Percentiles rank a stretch among this genome's conserved stretches.
These are phyloP conservation scores for Apophysomyces elegans DNA, from an alignment of 371 early-diverging fungal genomes.

Conservation along the genomic window DNA sequence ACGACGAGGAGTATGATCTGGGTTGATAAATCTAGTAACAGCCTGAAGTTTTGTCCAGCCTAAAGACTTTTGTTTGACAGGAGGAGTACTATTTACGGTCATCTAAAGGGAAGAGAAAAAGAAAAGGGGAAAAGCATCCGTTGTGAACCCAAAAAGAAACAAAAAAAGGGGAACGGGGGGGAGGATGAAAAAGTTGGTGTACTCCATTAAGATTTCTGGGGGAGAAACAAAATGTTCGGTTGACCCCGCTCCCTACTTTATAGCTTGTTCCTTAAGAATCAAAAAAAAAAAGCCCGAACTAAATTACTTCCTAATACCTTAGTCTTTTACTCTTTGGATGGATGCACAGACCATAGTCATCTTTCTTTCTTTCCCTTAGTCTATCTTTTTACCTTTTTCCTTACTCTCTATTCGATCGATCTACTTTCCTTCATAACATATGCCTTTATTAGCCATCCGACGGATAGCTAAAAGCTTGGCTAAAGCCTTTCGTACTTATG, in stretches of 20 bases:
- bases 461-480: background rate
- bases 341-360: conserved; percentile 4
- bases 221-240: background rate
- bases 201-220: background rate
- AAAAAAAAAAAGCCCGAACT: background rate
- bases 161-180: background rate
- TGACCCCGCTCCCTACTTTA: background rate
- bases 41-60: conserved; percentile 19
- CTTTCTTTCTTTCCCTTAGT: conserved; percentile 1
- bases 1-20: conserved; percentile 5
- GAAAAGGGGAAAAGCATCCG: conserved; percentile 3
- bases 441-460: conserved; percentile 4
- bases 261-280: background rate
- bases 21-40: conserved; percentile 12
- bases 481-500: conserved; percentile 56
- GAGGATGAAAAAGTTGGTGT: background rate
- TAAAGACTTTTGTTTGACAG: background rate
- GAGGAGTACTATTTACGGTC: background rate
- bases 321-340: background rate
- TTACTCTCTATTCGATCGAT: background rate
- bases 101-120: background rate
- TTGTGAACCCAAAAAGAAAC: background rate
- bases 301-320: background rate
- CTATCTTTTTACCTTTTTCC: background rate
- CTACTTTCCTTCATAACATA: background rate